These are phyloP conservation scores for Clathrus columnatus DNA, from an alignment of 768 basidiomycete genomes.

Conservation along the genomic window DNA sequence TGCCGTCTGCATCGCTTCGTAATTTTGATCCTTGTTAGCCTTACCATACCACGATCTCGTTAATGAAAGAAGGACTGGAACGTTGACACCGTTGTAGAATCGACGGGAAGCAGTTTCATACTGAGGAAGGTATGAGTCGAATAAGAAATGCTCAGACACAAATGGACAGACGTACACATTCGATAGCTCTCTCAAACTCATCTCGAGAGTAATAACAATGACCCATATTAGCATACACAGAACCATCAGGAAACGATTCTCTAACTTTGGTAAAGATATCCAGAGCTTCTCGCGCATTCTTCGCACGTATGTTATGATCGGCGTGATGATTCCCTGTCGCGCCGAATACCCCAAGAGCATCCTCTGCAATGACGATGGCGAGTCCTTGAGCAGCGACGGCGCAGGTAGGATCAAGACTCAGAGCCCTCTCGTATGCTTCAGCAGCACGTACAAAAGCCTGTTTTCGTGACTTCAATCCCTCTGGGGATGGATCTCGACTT, in stretches of 20 bases:
- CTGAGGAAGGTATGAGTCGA: slow-evolving; percentile 33
- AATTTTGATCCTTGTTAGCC: slow-evolving; percentile 83
- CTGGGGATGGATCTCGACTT: slow-evolving; percentile 51
- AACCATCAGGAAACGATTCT: slow-evolving; percentile 73
- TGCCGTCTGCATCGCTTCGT: slow-evolving; percentile 73
- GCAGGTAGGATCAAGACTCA: slow-evolving; percentile 75
- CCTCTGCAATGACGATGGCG: slow-evolving; percentile 90
- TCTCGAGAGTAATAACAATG: slow-evolving; percentile 91
- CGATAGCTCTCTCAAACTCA: slow-evolving; percentile 92
- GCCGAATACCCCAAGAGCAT: slow-evolving; percentile 64
- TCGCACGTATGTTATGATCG: slow-evolving; percentile 54
- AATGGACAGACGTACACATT: slow-evolving; percentile 59
- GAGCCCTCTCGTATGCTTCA: slow-evolving; percentile 88
- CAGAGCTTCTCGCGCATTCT: slow-evolving; percentile 79
- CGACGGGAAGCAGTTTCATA: slow-evolving; percentile 86
- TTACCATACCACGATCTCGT: slow-evolving; percentile 93
- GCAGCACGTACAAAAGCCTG: slow-evolving; percentile 73
- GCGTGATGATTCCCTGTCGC: slow-evolving; percentile 41
- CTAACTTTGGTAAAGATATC: slow-evolving; percentile 86
- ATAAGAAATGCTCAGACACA: background rate
- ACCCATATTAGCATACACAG: slow-evolving; percentile 92
- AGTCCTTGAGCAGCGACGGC: slow-evolving; percentile 93
- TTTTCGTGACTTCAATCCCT: slow-evolving; percentile 53
- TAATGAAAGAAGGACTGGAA: slow-evolving; percentile 72
- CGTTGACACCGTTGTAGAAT: slow-evolving; percentile 66